Conservation (phyloP, 192 early-diverging fungal genomes). For the Martensiomyces pterosporus region DNA sequence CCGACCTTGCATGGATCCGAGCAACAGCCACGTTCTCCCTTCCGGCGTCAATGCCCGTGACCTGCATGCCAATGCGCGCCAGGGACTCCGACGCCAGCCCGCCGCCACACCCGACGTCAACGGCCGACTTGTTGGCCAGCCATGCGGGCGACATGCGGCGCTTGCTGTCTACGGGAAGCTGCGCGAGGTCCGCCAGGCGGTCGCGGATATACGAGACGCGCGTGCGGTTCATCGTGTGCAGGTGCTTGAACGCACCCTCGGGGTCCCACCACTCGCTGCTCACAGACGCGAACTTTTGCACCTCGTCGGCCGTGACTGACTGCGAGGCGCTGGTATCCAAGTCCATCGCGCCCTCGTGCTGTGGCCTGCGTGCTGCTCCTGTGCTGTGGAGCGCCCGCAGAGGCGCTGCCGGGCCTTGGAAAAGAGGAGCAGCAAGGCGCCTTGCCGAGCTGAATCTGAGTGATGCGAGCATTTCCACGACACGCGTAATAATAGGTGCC, state of each 20-base stretch:
- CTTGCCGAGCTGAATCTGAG: too few relatives aligned
- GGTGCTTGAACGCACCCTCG: conserved; percentile 75
- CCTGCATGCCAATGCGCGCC: conserved; percentile 67
- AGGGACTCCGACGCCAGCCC: conserved; percentile 84
- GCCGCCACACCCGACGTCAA: conserved; percentile 95
- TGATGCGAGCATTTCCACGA: too few relatives aligned
- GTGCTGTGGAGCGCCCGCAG: too few relatives aligned
- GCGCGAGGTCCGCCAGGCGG: conserved; percentile 21
- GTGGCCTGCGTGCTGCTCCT: too few relatives aligned
- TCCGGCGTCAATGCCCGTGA: conserved; percentile 83
- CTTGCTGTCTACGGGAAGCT: background rate
- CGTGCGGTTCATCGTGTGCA: conserved; percentile 71
- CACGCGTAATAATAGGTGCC: too few relatives aligned
- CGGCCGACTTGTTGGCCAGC: conserved; percentile 49
- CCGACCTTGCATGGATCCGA: conserved; percentile 59
- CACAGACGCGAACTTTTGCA: conserved; percentile 26
- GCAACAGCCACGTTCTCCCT: conserved; percentile 82
- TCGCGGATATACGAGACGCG: conserved; percentile 75
- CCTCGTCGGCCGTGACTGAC: conserved; percentile 13
- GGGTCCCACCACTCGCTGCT: conserved; percentile 87
- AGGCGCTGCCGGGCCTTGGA: too few relatives aligned
- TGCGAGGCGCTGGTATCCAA: background rate
- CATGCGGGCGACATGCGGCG: conserved; percentile 1
- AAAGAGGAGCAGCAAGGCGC: too few relatives aligned
- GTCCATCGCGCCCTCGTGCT: too few relatives aligned